Evolutionary conservation across 495 filamentous ascomycete genomes (phyloP).

Genomic region (Trichoderma reesei): DNA sequence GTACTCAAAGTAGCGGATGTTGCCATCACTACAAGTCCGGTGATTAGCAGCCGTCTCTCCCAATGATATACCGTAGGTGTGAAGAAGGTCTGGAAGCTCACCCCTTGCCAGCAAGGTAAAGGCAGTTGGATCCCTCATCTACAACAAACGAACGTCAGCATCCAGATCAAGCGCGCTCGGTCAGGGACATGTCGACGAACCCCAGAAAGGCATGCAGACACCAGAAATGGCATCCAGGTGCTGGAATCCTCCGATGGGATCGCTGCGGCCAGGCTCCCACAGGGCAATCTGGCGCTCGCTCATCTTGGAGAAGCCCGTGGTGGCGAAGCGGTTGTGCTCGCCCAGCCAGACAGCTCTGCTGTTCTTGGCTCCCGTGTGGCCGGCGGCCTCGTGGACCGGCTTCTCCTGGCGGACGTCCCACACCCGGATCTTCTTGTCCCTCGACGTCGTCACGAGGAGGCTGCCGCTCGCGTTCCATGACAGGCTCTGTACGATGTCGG

Average conservation of each 20-base stretch:
- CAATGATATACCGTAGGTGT: not conserved
- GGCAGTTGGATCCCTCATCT: slow-evolving; percentile 81
- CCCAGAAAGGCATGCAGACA: slow-evolving; percentile 99
- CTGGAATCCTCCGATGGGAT: slow-evolving; percentile 81
- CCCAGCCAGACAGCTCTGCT: slow-evolving; percentile 94
- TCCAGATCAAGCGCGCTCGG: not conserved
- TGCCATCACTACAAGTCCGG: slow-evolving; percentile 62
- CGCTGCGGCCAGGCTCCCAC: slow-evolving; percentile 81
- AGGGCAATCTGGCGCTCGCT: slow-evolving; percentile 92
- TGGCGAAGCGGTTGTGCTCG: slow-evolving; percentile 87
- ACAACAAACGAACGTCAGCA: slow-evolving; percentile 22
- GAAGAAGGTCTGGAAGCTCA: slow-evolving; percentile 36
- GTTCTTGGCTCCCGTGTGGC: slow-evolving; percentile 91
- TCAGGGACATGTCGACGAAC: slow-evolving; percentile 21
- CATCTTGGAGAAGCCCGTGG: slow-evolving; percentile 96
- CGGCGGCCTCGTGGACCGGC: slow-evolving; percentile 71
- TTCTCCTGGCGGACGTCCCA: slow-evolving; percentile 95
- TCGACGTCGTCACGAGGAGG: slow-evolving; percentile 82
- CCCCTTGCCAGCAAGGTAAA: slow-evolving; percentile 96
- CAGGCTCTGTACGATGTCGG: slow-evolving; percentile 85
- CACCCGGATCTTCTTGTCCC: slow-evolving; percentile 94
- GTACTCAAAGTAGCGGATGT: slow-evolving; percentile 97
- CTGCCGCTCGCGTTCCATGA: slow-evolving; percentile 93
- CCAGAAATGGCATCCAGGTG: slow-evolving; percentile 89
- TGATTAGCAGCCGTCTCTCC: slow-evolving; percentile 14